A percentile compares a stretch with the other conserved stretches of the same genome.
Conservation (phyloP, 2,329 filamentous ascomycete species). For the Niveomyces coronatus region DNA sequence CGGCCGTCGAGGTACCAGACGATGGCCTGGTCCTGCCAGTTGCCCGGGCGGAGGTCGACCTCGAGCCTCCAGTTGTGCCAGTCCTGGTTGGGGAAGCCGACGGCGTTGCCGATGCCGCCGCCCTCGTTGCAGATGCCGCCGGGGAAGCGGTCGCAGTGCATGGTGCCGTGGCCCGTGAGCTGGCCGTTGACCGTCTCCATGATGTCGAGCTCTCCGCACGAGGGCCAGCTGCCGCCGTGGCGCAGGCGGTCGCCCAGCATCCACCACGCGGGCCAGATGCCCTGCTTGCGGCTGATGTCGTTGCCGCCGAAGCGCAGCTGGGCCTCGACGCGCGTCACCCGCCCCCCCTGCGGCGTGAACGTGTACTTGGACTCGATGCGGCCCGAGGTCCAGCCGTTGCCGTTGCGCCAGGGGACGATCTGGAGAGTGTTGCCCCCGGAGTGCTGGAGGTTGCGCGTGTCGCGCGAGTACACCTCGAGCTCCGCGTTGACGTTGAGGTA, state of each 20-base stretch:
- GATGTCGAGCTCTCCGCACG: conserved; percentile 47
- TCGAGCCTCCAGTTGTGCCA: conserved; percentile 42
- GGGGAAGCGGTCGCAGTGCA: conserved; percentile 37
- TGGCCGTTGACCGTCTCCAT: conserved; percentile 45
- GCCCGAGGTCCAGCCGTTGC: conserved; percentile 40
- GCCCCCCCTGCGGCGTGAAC: conserved; percentile 35
- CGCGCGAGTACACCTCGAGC: conserved; percentile 37
- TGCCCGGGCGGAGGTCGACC: conserved; percentile 35
- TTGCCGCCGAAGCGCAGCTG: conserved; percentile 36
- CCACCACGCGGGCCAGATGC: conserved; percentile 52
- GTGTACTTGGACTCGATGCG: conserved; percentile 40
- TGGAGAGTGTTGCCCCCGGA: conserved; percentile 41
- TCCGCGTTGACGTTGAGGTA: conserved; percentile 41
- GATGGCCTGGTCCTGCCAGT: conserved; percentile 39
- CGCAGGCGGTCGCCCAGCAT: conserved; percentile 40
- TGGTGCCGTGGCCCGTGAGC: conserved; percentile 35
- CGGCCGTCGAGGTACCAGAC: conserved; percentile 38
- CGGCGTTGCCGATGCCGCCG: conserved; percentile 27
- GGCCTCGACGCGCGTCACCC: conserved; percentile 35
- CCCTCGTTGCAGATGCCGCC: conserved; percentile 44
- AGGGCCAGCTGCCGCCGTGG: conserved; percentile 39
- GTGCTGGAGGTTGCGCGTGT: conserved; percentile 37
- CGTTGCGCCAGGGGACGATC: conserved; percentile 35
- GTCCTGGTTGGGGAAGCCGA: conserved; percentile 25
- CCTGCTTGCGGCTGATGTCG: conserved; percentile 33